Evolutionary conservation across 345 rosid species (phyloP), one percentile per base, ranked within the genome.

Genomic region (Atalantia buxifolia): DNA sequence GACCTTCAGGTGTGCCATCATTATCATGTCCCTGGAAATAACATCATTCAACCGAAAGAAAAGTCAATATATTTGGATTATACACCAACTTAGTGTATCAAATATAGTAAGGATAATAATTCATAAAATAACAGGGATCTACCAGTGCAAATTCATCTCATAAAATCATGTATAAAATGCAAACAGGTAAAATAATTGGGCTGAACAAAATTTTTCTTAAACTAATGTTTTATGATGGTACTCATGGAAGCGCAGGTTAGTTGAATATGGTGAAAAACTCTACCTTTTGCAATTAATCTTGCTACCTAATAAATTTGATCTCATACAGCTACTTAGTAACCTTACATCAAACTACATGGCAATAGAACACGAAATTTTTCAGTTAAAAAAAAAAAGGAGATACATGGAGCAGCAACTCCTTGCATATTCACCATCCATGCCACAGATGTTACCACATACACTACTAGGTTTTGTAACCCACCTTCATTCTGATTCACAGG

Each of bases 1-100:
- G 76, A 71, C 79, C 84, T 62, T 70, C 72, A 27, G 82, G 31
- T 71, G 71, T 64, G 55, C 57, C 74, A 48, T 81, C 80, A 56
- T 68, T 27, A 73, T 14, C 5, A 24, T 70, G 36, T 53, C 28
- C 78, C 87, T 87, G 81, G 35, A 60, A 77, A 24, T 67, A 69
- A 22, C 40, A 33, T 56, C 48, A 40, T 48, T 50, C 72, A 65
- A 42, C 25, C 21, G 6, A 40, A 22, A 71, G 9, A 35, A 21
- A 9, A 56, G 33, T n/a, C 2, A 72, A 57, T 56, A 38, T 31
- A 73, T 48, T 36, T 7, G 35, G 5, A 14, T 38, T 19, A 25
- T 24, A 24, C 35, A 60, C 56, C 67, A 73, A 60, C 56, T 59
- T n/a, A 72, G 22, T 3, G 7, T 59, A 57, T 36, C n/a, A n/a